These are phyloP conservation scores for Ceratobasidium sp. DNA, from an alignment of 1,284 basidiomycete genomes.

Conservation along the genomic window DNA sequence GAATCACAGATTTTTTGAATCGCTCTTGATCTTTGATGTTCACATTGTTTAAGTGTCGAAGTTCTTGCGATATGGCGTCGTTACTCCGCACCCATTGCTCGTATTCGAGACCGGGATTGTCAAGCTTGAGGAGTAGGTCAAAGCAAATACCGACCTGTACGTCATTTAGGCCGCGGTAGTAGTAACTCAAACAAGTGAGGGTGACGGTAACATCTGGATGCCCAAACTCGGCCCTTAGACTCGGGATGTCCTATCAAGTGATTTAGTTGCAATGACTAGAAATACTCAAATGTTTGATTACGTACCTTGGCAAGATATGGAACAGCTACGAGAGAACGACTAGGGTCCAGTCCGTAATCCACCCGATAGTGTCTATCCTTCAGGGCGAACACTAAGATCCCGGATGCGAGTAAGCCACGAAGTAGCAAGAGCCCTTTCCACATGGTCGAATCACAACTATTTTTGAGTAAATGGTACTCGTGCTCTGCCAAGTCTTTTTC, in stretches of 20 bases:
- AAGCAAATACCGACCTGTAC: constrained; percentile 58
- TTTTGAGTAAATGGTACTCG: not conserved
- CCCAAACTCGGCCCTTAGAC: constrained; percentile 63
- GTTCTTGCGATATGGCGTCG: constrained; percentile 50
- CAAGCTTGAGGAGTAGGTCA: constrained; percentile 57
- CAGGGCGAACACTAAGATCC: constrained; percentile 59
- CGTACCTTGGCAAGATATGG: constrained; percentile 60
- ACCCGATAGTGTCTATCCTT: constrained; percentile 62
- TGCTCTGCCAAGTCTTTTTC: constrained; percentile 13
- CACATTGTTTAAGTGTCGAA: constrained; percentile 55
- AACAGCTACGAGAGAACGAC: constrained; percentile 62
- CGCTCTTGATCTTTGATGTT: constrained; percentile 59
- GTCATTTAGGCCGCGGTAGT: constrained; percentile 61
- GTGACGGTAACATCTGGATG: constrained; percentile 64
- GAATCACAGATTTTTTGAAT: constrained; percentile 53
- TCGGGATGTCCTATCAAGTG: constrained; percentile 62
- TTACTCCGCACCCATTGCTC: constrained; percentile 55
- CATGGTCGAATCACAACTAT: constrained; percentile 49
- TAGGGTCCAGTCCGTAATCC: constrained; percentile 62
- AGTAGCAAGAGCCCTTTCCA: constrained; percentile 55
- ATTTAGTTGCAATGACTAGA: constrained; percentile 26
- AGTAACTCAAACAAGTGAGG: constrained; percentile 65
- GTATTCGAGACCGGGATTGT: constrained; percentile 61
- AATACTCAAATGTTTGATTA: not conserved
- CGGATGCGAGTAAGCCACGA: constrained; percentile 59